Percentiles rank a stretch among this genome's conserved stretches.
Evolutionary conservation across 1,284 basidiomycete genomes (phyloP).

Genomic region (Apiotrichum porosum): DNA sequence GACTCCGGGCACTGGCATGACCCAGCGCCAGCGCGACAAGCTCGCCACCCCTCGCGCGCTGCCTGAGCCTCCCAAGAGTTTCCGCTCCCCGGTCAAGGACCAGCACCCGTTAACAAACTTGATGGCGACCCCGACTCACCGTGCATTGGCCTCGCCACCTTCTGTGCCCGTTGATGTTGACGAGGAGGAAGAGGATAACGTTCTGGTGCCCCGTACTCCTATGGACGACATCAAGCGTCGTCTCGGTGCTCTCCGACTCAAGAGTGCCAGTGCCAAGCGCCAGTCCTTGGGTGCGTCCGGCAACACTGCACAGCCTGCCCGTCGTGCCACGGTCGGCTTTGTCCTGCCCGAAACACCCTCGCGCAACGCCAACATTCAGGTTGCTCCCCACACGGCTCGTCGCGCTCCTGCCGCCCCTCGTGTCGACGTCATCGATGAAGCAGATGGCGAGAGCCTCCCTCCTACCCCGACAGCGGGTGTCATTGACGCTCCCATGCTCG

Average conservation of each 20-base stretch:
- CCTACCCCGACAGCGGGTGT: neutral
- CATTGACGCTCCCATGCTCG: neutral
- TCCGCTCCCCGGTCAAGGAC: conserved; percentile 24
- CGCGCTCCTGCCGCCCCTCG: neutral
- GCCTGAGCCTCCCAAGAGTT: conserved; percentile 29
- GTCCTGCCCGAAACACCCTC: conserved; percentile 30
- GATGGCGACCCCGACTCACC: conserved; percentile 27
- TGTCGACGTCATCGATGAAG: conserved; percentile 5
- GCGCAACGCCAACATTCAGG: neutral
- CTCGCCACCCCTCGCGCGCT: conserved; percentile 40
- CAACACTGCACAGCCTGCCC: neutral
- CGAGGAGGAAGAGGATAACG: conserved; percentile 5
- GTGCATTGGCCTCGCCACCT: conserved; percentile 16
- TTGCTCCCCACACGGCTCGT: neutral
- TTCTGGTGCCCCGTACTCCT: conserved; percentile 22
- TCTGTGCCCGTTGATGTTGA: neutral
- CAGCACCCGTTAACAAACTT: conserved; percentile 7
- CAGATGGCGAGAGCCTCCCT: conserved; percentile 8
- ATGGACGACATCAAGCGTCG: conserved; percentile 33
- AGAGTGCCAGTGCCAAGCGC: conserved; percentile 2
- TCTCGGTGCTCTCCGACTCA: conserved; percentile 22
- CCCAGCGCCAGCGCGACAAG: conserved; percentile 5
- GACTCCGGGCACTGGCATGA: conserved; percentile 1
- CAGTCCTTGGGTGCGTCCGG: neutral
- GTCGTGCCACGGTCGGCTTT: conserved; percentile 36